phyloP scores from a whole-genome alignment of 208 protist species.

The Balamuthia mandrillaris region DNA sequence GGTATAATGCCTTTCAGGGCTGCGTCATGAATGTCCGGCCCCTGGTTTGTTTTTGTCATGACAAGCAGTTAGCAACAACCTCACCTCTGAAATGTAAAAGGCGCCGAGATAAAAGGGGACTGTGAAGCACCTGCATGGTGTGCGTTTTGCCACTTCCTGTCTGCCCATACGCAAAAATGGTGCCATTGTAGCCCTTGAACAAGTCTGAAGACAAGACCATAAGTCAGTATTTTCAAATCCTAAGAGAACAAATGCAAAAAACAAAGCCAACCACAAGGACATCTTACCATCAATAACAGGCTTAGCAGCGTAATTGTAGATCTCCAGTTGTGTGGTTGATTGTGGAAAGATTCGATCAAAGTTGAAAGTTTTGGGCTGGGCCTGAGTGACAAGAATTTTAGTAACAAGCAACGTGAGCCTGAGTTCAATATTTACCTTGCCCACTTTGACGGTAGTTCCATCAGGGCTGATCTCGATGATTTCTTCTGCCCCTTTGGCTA shows the following conservation, averaged over 20 bases:
- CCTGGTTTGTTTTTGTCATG: too few species aligned
- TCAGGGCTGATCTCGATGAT: slow-evolving; percentile 6
- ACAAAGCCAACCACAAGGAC: not conserved
- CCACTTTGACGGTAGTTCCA: slow-evolving; percentile 11
- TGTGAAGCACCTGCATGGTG: slow-evolving; percentile 64
- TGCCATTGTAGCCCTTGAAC: slow-evolving; percentile 76
- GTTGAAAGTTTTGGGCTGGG: slow-evolving; percentile 30
- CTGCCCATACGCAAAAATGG: slow-evolving; percentile 76
- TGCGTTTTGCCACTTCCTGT: slow-evolving; percentile 73
- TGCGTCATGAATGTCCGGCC: slow-evolving; percentile 45
- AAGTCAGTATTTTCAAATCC: too few species aligned
- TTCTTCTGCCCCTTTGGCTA: not conserved
- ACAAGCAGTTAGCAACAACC: too few species aligned
- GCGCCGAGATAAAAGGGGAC: not conserved
- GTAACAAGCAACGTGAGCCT: not conserved
- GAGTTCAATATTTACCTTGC: not conserved
- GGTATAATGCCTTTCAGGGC: slow-evolving; percentile 82
- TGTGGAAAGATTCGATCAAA: slow-evolving; percentile 58
- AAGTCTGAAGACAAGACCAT: slow-evolving; percentile 57
- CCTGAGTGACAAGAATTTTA: not conserved
- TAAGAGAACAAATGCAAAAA: too few species aligned
- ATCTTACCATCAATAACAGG: slow-evolving; percentile 58
- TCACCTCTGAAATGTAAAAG: too few species aligned
- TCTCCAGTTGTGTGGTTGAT: slow-evolving; percentile 40
- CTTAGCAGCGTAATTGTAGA: slow-evolving; percentile 66